Evolutionary conservation across 345 rosid species (phyloP), one percentile per base, ranked within the genome.

Genomic region (Mallotus nudiflorus): DNA sequence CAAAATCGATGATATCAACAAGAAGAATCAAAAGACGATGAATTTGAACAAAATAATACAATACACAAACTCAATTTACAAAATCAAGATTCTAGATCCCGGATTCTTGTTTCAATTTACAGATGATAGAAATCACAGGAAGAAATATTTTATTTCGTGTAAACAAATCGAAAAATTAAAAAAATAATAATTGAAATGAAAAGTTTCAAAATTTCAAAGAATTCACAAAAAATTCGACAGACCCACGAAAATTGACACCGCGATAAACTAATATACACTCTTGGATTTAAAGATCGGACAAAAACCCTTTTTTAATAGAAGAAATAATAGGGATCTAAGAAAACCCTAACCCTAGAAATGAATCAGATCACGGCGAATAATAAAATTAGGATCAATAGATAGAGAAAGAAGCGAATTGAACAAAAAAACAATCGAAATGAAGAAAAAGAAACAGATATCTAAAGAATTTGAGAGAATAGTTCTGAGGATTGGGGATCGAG

Each of bases 341-440:
- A 76, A 79, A 72, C 84, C 84, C 83, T 74, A 78, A 76, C 81
- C 87, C 81, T 83, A 78, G 75, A 78, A 70, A 65, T 10, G 58
- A 55, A 76, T 40, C 22, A 2, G 22, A 31, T 42, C 3, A 2
- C 67, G 53, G 59, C 33, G 3, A 53, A 0, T 2, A 56, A 31
- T 3, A 40, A 57, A 68, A 61, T 14, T 16, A 52, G 66, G 62
- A 66, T 81, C 75, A 58, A 59, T 66, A 12, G 59, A 70, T 25
- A 71, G 75, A 55, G 55, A 31, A 75, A 0, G 25, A 50, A 75
- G 20, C 37, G 62, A 74, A 81, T 66, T 18, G 9, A 62, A 57
- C 11, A 13, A 22, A 63, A 13, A 31, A 0, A 11, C 5, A 56
- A 66, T 39, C 24, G 9, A 69, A 63, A 66, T 20, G 45, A 70